Conservation (phyloP, 768 basidiomycete species). For the Podaxis rugospora region DNA sequence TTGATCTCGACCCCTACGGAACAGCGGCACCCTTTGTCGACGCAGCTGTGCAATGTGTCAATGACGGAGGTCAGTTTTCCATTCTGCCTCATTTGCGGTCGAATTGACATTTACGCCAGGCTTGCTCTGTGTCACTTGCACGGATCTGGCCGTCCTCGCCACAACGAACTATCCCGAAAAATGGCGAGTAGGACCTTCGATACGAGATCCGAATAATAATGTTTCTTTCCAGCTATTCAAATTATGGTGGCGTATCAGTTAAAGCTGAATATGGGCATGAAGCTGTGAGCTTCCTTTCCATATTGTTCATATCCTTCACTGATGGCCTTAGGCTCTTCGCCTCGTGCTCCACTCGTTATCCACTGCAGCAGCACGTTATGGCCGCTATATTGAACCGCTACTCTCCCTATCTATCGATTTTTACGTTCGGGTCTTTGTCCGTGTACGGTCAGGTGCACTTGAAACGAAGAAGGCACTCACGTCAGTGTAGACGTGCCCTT, state of each 20-base stretch:
- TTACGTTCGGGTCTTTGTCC: constrained; percentile 90
- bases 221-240: constrained; percentile 68
- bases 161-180: constrained; percentile 96
- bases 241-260: constrained; percentile 88
- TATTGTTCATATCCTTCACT: constrained; percentile 5
- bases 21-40: constrained; percentile 97
- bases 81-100: neutral
- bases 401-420: constrained; percentile 95
- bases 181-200: constrained; percentile 49
- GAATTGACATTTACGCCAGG: constrained; percentile 39
- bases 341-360: constrained; percentile 86
- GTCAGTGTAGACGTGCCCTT: constrained; percentile 38
- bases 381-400: constrained; percentile 85
- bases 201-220: neutral
- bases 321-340: constrained; percentile 69
- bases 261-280: constrained; percentile 97
- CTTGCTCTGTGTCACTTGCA: constrained; percentile 92
- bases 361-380: constrained; percentile 86
- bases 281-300: constrained; percentile 48
- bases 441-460: constrained; percentile 64
- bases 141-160: constrained; percentile 90
- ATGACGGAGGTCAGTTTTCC: constrained; percentile 69
- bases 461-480: constrained; percentile 81
- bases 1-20: constrained; percentile 98
- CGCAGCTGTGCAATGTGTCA: constrained; percentile 82